These are phyloP conservation scores for Epithele typhae DNA, from an alignment of 768 basidiomycete genomes.

Conservation along the genomic window DNA sequence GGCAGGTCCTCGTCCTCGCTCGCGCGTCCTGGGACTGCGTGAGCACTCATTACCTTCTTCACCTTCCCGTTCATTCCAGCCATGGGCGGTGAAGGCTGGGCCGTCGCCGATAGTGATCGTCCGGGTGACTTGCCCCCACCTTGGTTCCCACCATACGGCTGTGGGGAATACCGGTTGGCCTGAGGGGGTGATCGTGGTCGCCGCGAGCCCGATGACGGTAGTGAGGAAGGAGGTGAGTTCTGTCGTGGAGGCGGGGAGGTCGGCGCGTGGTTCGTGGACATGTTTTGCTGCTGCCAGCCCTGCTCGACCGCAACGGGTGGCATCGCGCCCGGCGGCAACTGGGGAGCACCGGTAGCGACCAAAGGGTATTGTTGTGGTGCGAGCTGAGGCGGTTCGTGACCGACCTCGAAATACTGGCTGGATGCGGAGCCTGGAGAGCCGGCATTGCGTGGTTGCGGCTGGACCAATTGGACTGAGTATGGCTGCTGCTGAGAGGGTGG, in stretches of 20 bases:
- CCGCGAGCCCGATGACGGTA: slow-evolving; percentile 28
- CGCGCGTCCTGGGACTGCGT: slow-evolving; percentile 47
- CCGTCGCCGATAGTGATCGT: slow-evolving; percentile 74
- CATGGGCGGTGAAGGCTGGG: slow-evolving; percentile 37
- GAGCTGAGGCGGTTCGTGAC: slow-evolving; percentile 30
- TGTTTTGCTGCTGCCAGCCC: slow-evolving; percentile 28
- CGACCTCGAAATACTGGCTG: slow-evolving; percentile 28
- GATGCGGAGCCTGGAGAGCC: slow-evolving; percentile 6
- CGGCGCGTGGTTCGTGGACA: slow-evolving; percentile 25
- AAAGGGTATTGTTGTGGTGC: slow-evolving; percentile 23
- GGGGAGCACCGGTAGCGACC: slow-evolving; percentile 29
- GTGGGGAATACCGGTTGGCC: slow-evolving; percentile 33
- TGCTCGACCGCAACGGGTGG: slow-evolving; percentile 40
- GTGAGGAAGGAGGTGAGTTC: slow-evolving; percentile 20
- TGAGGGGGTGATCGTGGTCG: slow-evolving; percentile 57
- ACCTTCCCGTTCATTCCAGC: slow-evolving; percentile 44
- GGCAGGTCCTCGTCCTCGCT: slow-evolving; percentile 79
- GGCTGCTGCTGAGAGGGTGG: slow-evolving; percentile 11
- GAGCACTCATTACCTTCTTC: slow-evolving; percentile 64
- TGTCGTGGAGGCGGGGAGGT: slow-evolving; percentile 32
- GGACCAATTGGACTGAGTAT: slow-evolving; percentile 21
- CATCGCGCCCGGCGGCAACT: slow-evolving; percentile 61
- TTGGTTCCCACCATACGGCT: slow-evolving; percentile 5
- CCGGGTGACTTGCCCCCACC: slow-evolving; percentile 39
- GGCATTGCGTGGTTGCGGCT: slow-evolving; percentile 32